Evolutionary conservation across 2,329 filamentous ascomycete genomes (phyloP), one percentile per base, ranked within the genome.

Genomic region (Fusarium nodosum): DNA sequence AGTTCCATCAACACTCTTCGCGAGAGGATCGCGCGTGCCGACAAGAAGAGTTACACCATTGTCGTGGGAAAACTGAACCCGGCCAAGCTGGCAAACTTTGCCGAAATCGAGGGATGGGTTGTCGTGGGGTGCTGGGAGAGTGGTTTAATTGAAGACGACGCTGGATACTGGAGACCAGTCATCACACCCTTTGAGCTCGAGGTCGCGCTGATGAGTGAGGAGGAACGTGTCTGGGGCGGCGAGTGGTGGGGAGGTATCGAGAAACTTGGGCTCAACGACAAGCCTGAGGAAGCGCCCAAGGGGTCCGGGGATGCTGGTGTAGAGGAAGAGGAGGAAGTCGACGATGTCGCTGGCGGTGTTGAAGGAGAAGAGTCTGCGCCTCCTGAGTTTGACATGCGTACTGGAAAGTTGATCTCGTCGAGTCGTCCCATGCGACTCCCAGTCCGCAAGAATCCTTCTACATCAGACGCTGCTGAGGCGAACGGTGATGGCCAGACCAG

Each of bases 51-150:
- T 77, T 99, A 99, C 79, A 93, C 95, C 3, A 93, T 99, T 48
- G 96, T 99, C 3, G 96, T 99, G 0, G 96, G 96, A 62, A 98
- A 98, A 79, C 85, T 99, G 28, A 99, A 98, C 76, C 91, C 94
- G 0, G 95, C 94, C 38, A 99, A 99, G 79, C 86, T 99, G 24
- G 96, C 96, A 50, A 99, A 99, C 79, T 99, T 99, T 81, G 89
- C 91, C 60, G 96, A 99, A 79, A 88, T 99, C 7, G 95, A 94
- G 44, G 95, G 94, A 18, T 99, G 96, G 96, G 94, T 98, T 0
- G 94, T 98, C 0, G 93, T 99, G 12, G 95, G 96, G 4, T 99
- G 96, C 80, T 99, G 96, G 96, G 96, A 99, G 81, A 97, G 94
- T 78, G 93, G 92, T 63, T 82, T 98, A 52, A 88, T 99, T 7